Percentiles rank a stretch among this genome's conserved stretches.
Evolutionary conservation across 139 green algal species (phyloP).

Genomic region (Closterium sp.): DNA sequence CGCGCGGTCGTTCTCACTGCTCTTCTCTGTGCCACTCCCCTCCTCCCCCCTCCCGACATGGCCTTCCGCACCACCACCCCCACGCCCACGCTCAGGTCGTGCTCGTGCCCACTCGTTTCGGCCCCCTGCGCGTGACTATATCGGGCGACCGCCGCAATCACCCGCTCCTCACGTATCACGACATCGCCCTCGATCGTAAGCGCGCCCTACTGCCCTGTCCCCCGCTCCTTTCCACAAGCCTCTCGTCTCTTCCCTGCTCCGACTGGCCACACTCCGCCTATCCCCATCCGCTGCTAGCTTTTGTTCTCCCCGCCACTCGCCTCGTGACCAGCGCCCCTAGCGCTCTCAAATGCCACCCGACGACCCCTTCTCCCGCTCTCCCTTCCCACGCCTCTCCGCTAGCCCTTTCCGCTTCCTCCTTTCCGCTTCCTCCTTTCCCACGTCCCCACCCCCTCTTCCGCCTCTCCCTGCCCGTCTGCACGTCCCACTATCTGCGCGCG

Average conservation of each 20-base stretch:
- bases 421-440: not conserved
- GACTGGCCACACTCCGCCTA: no score
- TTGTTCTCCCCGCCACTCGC: not conserved
- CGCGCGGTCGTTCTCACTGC: not conserved
- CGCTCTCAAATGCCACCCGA: no score
- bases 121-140: slow-evolving; percentile 13
- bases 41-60: not conserved
- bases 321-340: not conserved
- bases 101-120: slow-evolving; percentile 5
- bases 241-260: not conserved
- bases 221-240: not conserved
- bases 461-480: not conserved
- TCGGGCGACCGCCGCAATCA: slow-evolving; percentile 5
- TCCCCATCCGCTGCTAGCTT: no score
- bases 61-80: not conserved
- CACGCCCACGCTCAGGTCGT: not conserved
- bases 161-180: slow-evolving; percentile 25
- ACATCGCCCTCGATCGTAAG: slow-evolving; percentile 24
- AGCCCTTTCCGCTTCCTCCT: not conserved
- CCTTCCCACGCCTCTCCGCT: not conserved
- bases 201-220: not conserved
- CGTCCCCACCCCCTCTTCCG: no score
- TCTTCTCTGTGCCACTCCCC: not conserved
- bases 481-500: not conserved
- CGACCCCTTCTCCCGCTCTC: not conserved